Percentiles rank a stretch among this genome's conserved stretches.
Evolutionary conservation across 345 rosid genomes (phyloP).

Genomic region (Salix purpurea): DNA sequence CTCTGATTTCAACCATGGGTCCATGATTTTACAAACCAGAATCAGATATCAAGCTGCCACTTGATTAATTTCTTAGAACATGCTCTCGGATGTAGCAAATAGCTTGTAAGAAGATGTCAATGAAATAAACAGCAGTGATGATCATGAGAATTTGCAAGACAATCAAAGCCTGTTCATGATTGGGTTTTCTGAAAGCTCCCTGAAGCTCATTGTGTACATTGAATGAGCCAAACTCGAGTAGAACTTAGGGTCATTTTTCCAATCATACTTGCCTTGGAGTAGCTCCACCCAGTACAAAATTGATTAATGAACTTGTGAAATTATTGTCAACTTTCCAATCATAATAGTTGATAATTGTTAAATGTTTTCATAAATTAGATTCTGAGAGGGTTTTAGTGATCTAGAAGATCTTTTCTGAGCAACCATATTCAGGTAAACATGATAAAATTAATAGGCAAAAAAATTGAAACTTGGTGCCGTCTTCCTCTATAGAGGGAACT

Average conservation of each 20-base stretch:
- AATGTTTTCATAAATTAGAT: background rate
- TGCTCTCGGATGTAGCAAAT: background rate
- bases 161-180: background rate
- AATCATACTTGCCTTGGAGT: background rate
- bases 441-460: no score
- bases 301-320: background rate
- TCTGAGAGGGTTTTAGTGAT: background rate
- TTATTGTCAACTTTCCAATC: background rate
- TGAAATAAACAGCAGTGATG: background rate
- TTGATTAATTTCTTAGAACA: background rate
- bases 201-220: background rate
- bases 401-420: background rate
- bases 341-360: background rate
- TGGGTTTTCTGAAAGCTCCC: background rate
- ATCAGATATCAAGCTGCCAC: background rate
- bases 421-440: background rate
- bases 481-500: background rate
- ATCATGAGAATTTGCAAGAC: background rate
- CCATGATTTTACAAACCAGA: background rate
- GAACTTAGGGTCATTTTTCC: background rate
- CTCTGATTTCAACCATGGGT: background rate
- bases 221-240: background rate
- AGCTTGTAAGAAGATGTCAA: background rate
- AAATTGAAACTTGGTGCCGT: background rate
- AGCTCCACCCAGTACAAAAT: background rate